Evolutionary conservation across 495 filamentous ascomycete species (phyloP).

Genomic region (Hyaloscypha finlandica): DNA sequence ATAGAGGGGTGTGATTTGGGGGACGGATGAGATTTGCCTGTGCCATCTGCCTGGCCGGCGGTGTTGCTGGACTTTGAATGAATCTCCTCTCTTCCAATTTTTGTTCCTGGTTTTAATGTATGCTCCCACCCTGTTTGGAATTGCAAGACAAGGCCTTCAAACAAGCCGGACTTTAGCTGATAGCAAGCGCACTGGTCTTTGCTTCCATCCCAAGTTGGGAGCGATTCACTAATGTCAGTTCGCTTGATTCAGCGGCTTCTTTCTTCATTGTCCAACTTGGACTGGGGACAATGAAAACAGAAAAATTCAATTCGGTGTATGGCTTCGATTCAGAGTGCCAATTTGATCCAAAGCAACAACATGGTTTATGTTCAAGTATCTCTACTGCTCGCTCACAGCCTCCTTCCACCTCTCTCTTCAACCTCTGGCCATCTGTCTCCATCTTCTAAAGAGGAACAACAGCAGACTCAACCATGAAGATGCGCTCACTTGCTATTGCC

Average conservation of each 20-base stretch:
- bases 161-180: background rate
- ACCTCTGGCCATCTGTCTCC: background rate
- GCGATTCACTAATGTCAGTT: background rate
- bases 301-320: too few species aligned
- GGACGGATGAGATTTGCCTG: constrained; percentile 6
- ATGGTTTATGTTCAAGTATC: background rate
- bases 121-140: background rate
- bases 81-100: constrained; percentile 25
- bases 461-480: constrained; percentile 13
- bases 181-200: background rate
- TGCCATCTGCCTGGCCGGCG: constrained; percentile 9
- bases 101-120: constrained; percentile 2
- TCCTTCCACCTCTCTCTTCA: background rate
- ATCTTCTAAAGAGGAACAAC: background rate
- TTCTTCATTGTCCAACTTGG: background rate
- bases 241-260: too few species aligned
- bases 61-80: constrained; percentile 10
- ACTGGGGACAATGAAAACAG: background rate
- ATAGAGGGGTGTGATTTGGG: constrained; percentile 8
- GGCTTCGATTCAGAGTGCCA: background rate
- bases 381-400: background rate
- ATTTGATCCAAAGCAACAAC: background rate
- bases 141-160: background rate
- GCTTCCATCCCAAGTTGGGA: background rate
- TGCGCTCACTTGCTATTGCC: background rate